Evolutionary conservation across 192 early-diverging fungal genomes (phyloP), one percentile per base, ranked within the genome.

Genomic region (Chytriomyces confervae): DNA sequence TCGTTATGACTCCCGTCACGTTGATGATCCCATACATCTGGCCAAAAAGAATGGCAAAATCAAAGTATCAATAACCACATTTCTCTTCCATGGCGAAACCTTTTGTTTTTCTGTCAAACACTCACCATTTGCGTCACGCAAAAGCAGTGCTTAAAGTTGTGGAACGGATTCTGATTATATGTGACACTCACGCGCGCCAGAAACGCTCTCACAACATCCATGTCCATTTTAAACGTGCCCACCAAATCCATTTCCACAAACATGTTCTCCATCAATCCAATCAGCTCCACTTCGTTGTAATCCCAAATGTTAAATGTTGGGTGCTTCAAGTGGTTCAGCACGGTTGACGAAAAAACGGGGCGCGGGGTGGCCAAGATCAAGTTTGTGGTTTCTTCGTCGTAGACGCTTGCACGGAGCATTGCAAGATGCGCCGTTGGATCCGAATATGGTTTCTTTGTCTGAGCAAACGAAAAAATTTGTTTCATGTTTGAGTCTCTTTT

Each of bases 91-190:
- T 16, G 0, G n/a, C 10, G 44, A 57, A 53, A 77, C 13, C 2
- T 36, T 36, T 36, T 36, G 36, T 36, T 36, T 36, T 3, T 36
- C 36, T 36, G 1, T 36, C 18, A 45, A 66, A 11, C 46, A 63
- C 70, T 49, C 45, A 83, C 84, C 84, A 85, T 85, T 70, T 85
- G 84, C 5, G 84, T 79, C 27, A 86, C 85, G 50, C 82, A 84
- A 77, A 86, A 86, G 69, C 78, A 84, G 75, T 86, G 85, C 48
- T 75, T 68, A 73, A 86, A 86, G 67, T 85, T 85, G 50, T 86
- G 85, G 69, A 86, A 86, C 62, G 85, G 85, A 57, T 85, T 82
- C 49, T 65, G 77, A 72, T 75, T 76, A 44, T 84, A 78, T 20
- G 71, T 80, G 64, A 81, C 47, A 46, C 68, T 79, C 9, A 68